Percentiles rank a stretch among this genome's conserved stretches.
phyloP scores from a whole-genome alignment of 2,329 filamentous ascomycete species.

The Trichoderma polysporum region DNA sequence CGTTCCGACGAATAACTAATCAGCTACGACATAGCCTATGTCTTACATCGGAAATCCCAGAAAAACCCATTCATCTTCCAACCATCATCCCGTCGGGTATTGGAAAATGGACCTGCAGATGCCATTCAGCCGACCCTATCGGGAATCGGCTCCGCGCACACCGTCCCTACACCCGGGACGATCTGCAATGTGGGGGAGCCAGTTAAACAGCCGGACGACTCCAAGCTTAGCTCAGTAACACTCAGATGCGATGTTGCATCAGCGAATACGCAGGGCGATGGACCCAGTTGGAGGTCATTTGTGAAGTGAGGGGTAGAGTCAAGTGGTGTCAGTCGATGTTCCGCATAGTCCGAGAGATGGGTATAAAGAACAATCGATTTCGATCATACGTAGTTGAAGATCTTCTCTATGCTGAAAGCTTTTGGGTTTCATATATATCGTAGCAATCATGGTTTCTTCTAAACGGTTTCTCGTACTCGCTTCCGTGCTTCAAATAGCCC shows the following conservation, averaged over 20 bases:
- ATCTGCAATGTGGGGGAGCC: background rate
- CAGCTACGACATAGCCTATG: background rate
- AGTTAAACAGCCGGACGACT: background rate
- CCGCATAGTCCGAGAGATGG: background rate
- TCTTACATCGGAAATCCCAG: background rate
- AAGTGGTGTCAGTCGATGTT: background rate
- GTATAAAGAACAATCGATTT: background rate
- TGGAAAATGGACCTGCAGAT: background rate
- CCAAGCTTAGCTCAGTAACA: background rate
- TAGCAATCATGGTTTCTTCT: background rate
- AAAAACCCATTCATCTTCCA: background rate
- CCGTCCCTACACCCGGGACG: background rate
- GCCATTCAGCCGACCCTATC: constrained; percentile 6
- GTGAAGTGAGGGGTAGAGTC: background rate
- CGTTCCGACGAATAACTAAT: background rate
- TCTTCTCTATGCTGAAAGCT: background rate
- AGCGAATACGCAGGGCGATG: background rate
- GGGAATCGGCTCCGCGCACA: background rate
- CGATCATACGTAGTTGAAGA: background rate
- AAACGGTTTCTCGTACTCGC: background rate
- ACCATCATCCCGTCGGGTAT: background rate
- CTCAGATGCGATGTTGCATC: constrained; percentile 2
- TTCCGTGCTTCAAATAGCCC: background rate
- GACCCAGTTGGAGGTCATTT: background rate
- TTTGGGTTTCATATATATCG: background rate